These are phyloP conservation scores for Phycomyces blakesleeanus DNA, from an alignment of 192 early-diverging fungal genomes.

Conservation along the genomic window DNA sequence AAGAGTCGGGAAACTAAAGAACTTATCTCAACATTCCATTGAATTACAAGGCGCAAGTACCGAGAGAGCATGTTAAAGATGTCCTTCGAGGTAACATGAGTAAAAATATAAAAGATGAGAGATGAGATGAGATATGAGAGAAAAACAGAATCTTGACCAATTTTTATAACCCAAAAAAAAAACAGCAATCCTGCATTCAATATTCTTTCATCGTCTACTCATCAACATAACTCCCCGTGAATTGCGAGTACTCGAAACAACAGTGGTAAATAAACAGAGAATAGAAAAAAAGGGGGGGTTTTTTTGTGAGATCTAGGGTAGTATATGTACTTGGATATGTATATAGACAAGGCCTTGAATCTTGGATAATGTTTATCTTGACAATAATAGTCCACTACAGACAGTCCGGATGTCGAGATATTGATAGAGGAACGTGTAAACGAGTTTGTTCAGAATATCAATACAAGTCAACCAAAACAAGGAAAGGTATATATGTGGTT, in stretches of 20 bases:
- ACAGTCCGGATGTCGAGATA: slow-evolving; percentile 48
- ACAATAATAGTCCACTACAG: slow-evolving; percentile 45
- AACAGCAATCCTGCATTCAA: slow-evolving; percentile 52
- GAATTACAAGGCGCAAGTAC: slow-evolving; percentile 30
- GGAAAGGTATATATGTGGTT: slow-evolving; percentile 49
- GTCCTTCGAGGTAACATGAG: slow-evolving; percentile 42
- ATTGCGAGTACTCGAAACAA: slow-evolving; percentile 48
- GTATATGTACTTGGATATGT: not conserved
- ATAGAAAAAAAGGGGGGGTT: not conserved
- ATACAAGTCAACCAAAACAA: slow-evolving; percentile 36
- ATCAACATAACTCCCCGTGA: slow-evolving; percentile 52
- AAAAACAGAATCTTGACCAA: not conserved
- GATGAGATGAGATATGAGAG: no score
- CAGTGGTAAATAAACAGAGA: slow-evolving; percentile 38
- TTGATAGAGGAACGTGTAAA: slow-evolving; percentile 47
- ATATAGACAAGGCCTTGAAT: not conserved
- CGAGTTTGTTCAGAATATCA: slow-evolving; percentile 40
- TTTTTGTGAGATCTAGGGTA: not conserved
- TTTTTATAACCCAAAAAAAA: not conserved
- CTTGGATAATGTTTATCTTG: not conserved
- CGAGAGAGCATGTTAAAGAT: slow-evolving; percentile 30
- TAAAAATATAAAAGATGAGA: no score
- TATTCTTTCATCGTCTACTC: slow-evolving; percentile 58
- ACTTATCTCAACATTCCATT: slow-evolving; percentile 1
- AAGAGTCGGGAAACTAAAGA: no score